phyloP scores from a whole-genome alignment of 495 filamentous ascomycete species.

The Coniosporium apollinis region DNA sequence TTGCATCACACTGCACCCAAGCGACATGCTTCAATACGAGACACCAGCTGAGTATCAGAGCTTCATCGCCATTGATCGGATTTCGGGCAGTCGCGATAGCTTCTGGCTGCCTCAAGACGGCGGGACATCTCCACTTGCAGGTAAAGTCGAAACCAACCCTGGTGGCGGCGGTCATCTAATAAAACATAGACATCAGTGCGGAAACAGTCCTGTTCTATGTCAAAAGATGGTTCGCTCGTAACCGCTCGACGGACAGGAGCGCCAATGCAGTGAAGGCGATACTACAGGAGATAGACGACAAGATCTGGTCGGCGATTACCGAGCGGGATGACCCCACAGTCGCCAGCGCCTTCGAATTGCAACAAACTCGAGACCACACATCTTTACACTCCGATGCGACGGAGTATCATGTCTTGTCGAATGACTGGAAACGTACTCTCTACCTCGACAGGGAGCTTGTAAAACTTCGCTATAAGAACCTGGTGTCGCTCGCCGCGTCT shows the following conservation, averaged over 20 bases:
- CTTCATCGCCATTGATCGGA: too few species aligned
- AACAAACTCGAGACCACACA: too few species aligned
- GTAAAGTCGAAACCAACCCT: too few species aligned
- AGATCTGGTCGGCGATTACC: background rate
- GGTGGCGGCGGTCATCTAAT: too few species aligned
- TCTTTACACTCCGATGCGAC: too few species aligned
- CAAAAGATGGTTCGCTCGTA: conserved; percentile 1
- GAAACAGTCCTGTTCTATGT: conserved; percentile 1
- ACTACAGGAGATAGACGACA: background rate
- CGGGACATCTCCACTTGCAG: too few species aligned
- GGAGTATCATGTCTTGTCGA: too few species aligned
- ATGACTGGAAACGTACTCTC: background rate
- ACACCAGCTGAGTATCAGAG: conserved; percentile 1
- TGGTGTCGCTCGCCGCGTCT: background rate
- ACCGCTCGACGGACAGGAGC: background rate
- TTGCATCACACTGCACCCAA: conserved; percentile 5
- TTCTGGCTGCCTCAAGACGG: too few species aligned
- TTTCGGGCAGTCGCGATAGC: too few species aligned
- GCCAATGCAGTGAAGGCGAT: background rate
- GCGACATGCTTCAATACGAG: conserved; percentile 2
- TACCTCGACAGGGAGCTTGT: background rate
- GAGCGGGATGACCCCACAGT: background rate
- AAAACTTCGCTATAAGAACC: background rate
- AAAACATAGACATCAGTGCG: background rate
- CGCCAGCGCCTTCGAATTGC: background rate